Conservation (phyloP, 371 early-diverging fungal species). For the Apophysomyces variabilis region DNA sequence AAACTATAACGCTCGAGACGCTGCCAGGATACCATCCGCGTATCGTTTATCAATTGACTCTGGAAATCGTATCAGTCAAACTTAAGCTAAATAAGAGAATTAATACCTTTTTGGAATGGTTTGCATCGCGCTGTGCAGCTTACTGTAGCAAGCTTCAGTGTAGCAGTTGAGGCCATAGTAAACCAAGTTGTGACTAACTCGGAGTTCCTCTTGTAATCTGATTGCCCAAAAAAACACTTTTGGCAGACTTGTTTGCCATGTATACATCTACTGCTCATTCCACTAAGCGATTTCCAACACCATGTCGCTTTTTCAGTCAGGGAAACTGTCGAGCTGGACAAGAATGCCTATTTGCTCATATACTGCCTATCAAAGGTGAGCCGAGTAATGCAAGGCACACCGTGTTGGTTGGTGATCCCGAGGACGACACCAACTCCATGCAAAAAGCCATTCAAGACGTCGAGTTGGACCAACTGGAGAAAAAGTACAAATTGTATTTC, state of each 20-base stretch:
- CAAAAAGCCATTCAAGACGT: slow-evolving; percentile 44
- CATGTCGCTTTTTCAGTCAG: slow-evolving; percentile 51
- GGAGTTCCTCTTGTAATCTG: not conserved
- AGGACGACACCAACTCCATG: slow-evolving; percentile 34
- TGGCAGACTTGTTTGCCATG: slow-evolving; percentile 1
- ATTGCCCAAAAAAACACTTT: no score
- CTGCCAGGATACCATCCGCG: no score
- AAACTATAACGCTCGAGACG: no score
- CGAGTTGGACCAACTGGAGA: slow-evolving; percentile 47
- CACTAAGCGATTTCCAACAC: slow-evolving; percentile 48
- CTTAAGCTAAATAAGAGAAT: no score
- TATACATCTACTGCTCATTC: slow-evolving; percentile 30
- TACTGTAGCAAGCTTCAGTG: no score
- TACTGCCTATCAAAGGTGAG: slow-evolving; percentile 40
- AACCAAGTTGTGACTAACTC: not conserved
- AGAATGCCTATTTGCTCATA: slow-evolving; percentile 50
- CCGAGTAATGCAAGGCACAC: slow-evolving; percentile 28
- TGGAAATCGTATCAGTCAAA: no score
- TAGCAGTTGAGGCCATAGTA: no score
- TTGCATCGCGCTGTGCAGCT: no score
- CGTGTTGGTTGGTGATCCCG: slow-evolving; percentile 24
- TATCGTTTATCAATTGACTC: no score
- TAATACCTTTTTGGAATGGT: no score
- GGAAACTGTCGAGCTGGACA: slow-evolving; percentile 55
- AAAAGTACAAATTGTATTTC: slow-evolving; percentile 31